Percentiles rank a stretch among this genome's conserved stretches.
Conservation (phyloP, 176 grass and related monocot genomes). For the Musa beccarii region DNA sequence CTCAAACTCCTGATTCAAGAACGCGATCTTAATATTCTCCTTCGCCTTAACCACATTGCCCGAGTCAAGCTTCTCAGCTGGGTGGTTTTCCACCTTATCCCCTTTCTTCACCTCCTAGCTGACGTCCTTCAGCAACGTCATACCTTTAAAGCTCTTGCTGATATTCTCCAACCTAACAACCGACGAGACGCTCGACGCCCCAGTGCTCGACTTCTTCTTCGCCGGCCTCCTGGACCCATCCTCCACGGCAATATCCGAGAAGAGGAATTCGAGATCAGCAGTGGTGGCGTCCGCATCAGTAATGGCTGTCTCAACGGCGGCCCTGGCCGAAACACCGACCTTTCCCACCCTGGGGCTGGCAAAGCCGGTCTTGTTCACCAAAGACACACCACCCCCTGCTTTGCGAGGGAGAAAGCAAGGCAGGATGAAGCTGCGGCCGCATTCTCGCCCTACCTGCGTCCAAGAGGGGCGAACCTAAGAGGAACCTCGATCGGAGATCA, state of each 20-base stretch:
- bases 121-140: slow-evolving; percentile 68
- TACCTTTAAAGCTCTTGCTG: slow-evolving; percentile 72
- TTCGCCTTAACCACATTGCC: slow-evolving; percentile 73
- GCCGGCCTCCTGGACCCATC: slow-evolving; percentile 16
- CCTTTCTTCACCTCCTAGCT: slow-evolving; percentile 89
- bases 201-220: slow-evolving; percentile 60
- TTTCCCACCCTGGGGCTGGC: slow-evolving; percentile 19
- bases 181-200: slow-evolving; percentile 79
- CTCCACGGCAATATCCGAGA: slow-evolving; percentile 24
- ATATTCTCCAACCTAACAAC: slow-evolving; percentile 74
- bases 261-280: slow-evolving; percentile 40
- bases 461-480: slow-evolving; percentile 27
- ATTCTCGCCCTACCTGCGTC: not conserved
- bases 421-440: not conserved
- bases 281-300: slow-evolving; percentile 17
- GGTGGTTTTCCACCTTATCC: slow-evolving; percentile 95
- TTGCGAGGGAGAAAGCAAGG: slow-evolving; percentile 1
- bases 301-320: slow-evolving; percentile 31
- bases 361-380: slow-evolving; percentile 7
- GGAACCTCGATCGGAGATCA: slow-evolving; percentile 16
- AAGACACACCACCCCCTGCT: not conserved
- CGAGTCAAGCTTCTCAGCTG: slow-evolving; percentile 67
- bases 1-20: not conserved
- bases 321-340: slow-evolving; percentile 15
- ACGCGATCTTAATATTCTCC: slow-evolving; percentile 72